Conservation (phyloP, 768 basidiomycete genomes). For the Galerina marginata region DNA sequence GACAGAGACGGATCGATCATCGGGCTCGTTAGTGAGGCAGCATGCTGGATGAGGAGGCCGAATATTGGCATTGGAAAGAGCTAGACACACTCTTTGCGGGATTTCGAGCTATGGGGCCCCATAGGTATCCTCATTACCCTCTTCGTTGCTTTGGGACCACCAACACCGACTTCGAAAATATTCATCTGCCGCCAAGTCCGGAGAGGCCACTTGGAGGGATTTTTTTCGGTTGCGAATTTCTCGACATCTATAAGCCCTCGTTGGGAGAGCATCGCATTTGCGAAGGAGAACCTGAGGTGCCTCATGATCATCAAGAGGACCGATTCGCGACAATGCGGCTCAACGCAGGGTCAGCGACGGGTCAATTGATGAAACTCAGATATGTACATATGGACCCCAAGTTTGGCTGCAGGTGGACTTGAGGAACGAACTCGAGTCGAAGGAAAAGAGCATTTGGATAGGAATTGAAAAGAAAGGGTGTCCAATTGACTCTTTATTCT, state of each 20-base stretch:
- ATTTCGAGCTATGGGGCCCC: constrained; percentile 21
- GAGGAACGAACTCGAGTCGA: too few relatives aligned
- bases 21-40: constrained; percentile 42
- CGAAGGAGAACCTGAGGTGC: background rate
- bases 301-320: too few relatives aligned
- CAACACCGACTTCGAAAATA: background rate
- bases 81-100: constrained; percentile 32
- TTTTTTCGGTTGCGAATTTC: constrained; percentile 15
- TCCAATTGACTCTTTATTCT: too few relatives aligned
- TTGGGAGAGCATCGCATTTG: constrained; percentile 7
- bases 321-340: too few relatives aligned
- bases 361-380: too few relatives aligned
- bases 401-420: too few relatives aligned
- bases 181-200: constrained; percentile 5
- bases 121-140: constrained; percentile 7
- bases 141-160: constrained; percentile 12
- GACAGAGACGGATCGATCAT: constrained; percentile 35
- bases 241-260: constrained; percentile 10
- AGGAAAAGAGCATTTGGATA: too few relatives aligned
- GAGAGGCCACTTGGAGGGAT: constrained; percentile 17
- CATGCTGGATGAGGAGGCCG: constrained; percentile 29
- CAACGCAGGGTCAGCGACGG: too few relatives aligned
- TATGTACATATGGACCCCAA: too few relatives aligned
- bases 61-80: constrained; percentile 32
- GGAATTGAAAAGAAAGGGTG: too few relatives aligned